Evolutionary conservation across 1,139 yeast genomes (phyloP), one percentile per base, ranked within the genome.

Genomic region (Fermentozyma sake): DNA sequence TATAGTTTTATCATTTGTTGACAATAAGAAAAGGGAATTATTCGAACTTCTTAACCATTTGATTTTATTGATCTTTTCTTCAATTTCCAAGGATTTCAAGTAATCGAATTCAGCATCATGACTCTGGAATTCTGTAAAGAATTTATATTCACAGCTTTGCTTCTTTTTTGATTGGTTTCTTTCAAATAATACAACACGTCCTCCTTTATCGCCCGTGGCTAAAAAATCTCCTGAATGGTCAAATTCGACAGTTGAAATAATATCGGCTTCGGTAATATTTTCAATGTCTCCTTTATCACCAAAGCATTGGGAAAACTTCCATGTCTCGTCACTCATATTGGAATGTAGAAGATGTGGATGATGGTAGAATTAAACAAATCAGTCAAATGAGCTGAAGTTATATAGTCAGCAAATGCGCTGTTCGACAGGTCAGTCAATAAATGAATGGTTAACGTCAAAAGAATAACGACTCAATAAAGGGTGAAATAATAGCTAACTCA

Each of bases 41-140:
- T 86, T 89, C 33, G 82, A 81, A 39, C 94, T 78, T 48, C 76
- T 79, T 51, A 95, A 75, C 99, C 99, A 93, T 61, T 87, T 87
- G 55, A 93, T 89, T 61, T 91, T 91, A 64, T 93, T 93, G 56
- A 93, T 93, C 58, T 91, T 91, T 60, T 93, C 99, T 61, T 93
- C 98, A 50, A 93, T 93, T 59, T 93, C 98, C 43, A 93, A 69
- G 18, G 95, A 83, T 61, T 93, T 93, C 44, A 93, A 69, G 60
- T 93, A 93, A 61, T 91, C 99, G 51, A 93, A 93, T 58, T 93
- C 98, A 7, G 98, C 96, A 56, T 93, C 99, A 59, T 93, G 99
- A 52, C 91, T 78, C 64, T 93, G 99, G 56, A 93, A 93, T 58
- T 93, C 99, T 14, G 98, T 91, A 53, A 85, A 82, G 59, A 93